Base-by-base conservation (phyloP, 805 yeast genomes). In the Cyberlindnera maclurae region DNA sequence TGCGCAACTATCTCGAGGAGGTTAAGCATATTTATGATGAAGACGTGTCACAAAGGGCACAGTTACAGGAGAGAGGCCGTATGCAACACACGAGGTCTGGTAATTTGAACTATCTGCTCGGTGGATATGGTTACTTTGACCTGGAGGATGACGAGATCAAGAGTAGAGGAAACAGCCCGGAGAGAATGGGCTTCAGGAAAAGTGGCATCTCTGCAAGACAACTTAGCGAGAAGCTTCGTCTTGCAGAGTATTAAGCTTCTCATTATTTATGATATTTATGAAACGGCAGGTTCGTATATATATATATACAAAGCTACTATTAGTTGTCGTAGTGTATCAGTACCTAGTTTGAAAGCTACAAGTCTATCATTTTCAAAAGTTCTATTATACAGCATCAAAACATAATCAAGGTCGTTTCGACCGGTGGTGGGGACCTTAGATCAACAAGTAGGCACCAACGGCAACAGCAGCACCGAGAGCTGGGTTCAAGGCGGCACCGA, bases 41-140 rank as follows among this genome's bases (percentile, higher is more conserved):
- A 37, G 57, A 44, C 40, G 28, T 38, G 16, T 41, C 42, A 18
- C 39, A 43, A 18, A 40, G 42, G 12, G 46, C 38, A 31, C 42
- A 43, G 37, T 39, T 44, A 18, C 38, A 45, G 40, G 46, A 42
- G 31, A 45, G 54, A 41, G 48, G 66, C 58, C 37, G 62, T 55
- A 26, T 49, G 5, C 43, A 44, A 33, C 44, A 44, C 24, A 31
- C 45, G 24, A 58, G 60, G 49, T 59, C 65, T 6, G 64, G 62
- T 15, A 58, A 62, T 44, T 59, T 67, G 45, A 56, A 55, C 40
- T 64, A 59, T 41, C 47, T 74, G 40, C 64, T 87, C 29, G 90
- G 95, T 32, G 96, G 96, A 3, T 88, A 88, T 58, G 95, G 89
- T 28, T 83, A 84, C 58, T 84, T 84, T 57, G 93, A 83, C 50